phyloP scores from a whole-genome alignment of 148 eudicot species.

The Agrostemma githago region DNA sequence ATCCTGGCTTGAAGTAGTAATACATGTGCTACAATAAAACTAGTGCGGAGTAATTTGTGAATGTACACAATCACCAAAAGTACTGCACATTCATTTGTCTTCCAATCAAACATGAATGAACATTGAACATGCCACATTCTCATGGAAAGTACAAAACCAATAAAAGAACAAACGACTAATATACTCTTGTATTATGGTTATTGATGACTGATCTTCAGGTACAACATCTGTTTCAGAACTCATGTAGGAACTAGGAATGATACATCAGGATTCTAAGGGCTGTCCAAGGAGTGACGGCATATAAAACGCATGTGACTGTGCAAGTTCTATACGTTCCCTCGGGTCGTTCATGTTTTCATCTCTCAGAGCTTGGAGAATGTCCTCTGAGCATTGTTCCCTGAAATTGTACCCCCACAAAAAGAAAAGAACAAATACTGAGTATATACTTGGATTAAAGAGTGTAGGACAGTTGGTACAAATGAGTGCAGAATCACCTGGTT shows the following conservation, averaged over 20 bases:
- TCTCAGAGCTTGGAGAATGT: constrained; percentile 79
- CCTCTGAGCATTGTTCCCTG: constrained; percentile 72
- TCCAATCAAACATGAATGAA: too few species aligned
- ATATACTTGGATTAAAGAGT: neutral
- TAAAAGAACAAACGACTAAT: neutral
- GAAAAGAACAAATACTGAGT: neutral
- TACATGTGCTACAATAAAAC: too few species aligned
- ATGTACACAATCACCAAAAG: constrained; percentile 2
- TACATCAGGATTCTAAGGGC: constrained; percentile 25
- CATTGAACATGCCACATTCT: neutral
- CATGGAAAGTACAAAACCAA: neutral
- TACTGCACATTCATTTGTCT: neutral
- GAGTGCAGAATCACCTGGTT: constrained; percentile 39
- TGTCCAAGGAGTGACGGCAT: constrained; percentile 84
- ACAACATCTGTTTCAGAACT: neutral
- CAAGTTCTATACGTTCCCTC: constrained; percentile 82
- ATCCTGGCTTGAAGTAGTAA: too few species aligned
- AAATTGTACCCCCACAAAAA: neutral
- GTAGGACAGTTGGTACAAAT: neutral
- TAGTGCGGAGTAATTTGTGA: too few species aligned
- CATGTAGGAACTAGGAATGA: neutral
- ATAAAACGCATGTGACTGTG: constrained; percentile 81
- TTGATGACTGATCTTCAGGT: neutral
- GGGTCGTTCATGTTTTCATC: constrained; percentile 97
- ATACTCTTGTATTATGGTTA: constrained; percentile 1